Percentiles rank a stretch among this genome's conserved stretches.
phyloP scores from a whole-genome alignment of 2,329 filamentous ascomycete species.

The Aspergillus uvarum region DNA sequence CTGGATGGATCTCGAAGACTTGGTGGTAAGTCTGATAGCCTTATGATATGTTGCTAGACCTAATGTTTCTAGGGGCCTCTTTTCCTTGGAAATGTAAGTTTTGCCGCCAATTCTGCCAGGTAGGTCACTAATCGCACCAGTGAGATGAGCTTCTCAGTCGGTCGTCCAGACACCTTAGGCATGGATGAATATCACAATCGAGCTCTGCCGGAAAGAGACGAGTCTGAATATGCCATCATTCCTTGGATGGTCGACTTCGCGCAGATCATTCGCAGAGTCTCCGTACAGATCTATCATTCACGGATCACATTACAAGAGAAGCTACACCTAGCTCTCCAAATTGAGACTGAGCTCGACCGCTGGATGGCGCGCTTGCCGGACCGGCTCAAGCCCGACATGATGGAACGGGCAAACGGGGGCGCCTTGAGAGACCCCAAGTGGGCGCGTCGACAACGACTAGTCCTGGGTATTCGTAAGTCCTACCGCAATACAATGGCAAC shows the following conservation, averaged over 20 bases:
- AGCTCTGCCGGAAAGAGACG: constrained; percentile 35
- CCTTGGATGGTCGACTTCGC: constrained; percentile 44
- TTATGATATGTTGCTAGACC: not conserved
- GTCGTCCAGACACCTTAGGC: constrained; percentile 50
- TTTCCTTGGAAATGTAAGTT: constrained; percentile 47
- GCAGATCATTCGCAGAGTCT: constrained; percentile 42
- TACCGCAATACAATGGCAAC: not conserved
- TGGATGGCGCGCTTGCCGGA: constrained; percentile 38
- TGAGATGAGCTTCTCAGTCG: constrained; percentile 51
- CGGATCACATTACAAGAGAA: constrained; percentile 37
- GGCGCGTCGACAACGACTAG: constrained; percentile 39
- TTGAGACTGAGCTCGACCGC: constrained; percentile 37
- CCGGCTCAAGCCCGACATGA: constrained; percentile 33
- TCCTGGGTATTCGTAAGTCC: constrained; percentile 40
- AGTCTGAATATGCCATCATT: constrained; percentile 41
- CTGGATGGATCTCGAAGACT: constrained; percentile 45
- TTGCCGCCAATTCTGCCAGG: no score
- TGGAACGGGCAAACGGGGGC: constrained; percentile 23
- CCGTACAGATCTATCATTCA: constrained; percentile 42
- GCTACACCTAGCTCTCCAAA: constrained; percentile 34
- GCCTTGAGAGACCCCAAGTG: constrained; percentile 39
- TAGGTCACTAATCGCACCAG: constrained; percentile 22
- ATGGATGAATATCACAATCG: constrained; percentile 52
- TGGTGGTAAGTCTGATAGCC: constrained; percentile 44
- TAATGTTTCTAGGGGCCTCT: constrained; percentile 39